phyloP scores from a whole-genome alignment of 2,329 filamentous ascomycete species.

The Aspergillus sp. region DNA sequence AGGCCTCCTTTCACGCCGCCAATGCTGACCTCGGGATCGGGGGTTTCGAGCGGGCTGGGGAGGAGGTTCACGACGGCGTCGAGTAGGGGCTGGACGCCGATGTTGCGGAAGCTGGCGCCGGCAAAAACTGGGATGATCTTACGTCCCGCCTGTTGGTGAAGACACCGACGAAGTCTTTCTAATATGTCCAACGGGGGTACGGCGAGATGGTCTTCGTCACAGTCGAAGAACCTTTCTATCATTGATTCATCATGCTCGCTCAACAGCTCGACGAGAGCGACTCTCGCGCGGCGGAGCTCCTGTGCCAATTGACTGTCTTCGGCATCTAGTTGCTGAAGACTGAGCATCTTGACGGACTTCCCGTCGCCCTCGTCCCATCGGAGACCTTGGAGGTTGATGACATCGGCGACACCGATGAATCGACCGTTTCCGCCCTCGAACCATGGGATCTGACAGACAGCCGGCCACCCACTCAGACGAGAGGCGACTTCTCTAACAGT shows the following conservation, averaged over 20 bases:
- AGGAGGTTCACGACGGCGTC: conserved; percentile 86
- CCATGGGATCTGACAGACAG: conserved; percentile 94
- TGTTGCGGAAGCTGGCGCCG: conserved; percentile 88
- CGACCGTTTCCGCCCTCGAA: conserved; percentile 72
- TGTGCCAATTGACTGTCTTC: conserved; percentile 53
- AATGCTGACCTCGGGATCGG: conserved; percentile 74
- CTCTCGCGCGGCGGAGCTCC: conserved; percentile 74
- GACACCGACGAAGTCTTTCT: conserved; percentile 69
- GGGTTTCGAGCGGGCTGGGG: conserved; percentile 76
- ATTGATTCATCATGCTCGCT: conserved; percentile 86
- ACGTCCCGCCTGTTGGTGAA: conserved; percentile 62
- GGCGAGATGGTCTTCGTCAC: conserved; percentile 68
- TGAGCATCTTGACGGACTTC: conserved; percentile 58
- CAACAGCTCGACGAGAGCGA: conserved; percentile 75
- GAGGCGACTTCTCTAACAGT: conserved; percentile 83
- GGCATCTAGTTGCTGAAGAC: conserved; percentile 53
- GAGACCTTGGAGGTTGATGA: conserved; percentile 71
- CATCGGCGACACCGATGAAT: conserved; percentile 82
- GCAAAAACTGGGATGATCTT: conserved; percentile 83
- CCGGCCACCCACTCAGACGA: conserved; percentile 77
- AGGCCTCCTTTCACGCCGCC: conserved; percentile 58
- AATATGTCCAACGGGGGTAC: conserved; percentile 68
- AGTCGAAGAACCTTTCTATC: conserved; percentile 79
- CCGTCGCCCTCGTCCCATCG: conserved; percentile 71
- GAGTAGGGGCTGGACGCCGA: conserved; percentile 87